Percentiles rank a stretch among this genome's conserved stretches.
Conservation (phyloP, 1,284 basidiomycete genomes). For the Irpex sp. region DNA sequence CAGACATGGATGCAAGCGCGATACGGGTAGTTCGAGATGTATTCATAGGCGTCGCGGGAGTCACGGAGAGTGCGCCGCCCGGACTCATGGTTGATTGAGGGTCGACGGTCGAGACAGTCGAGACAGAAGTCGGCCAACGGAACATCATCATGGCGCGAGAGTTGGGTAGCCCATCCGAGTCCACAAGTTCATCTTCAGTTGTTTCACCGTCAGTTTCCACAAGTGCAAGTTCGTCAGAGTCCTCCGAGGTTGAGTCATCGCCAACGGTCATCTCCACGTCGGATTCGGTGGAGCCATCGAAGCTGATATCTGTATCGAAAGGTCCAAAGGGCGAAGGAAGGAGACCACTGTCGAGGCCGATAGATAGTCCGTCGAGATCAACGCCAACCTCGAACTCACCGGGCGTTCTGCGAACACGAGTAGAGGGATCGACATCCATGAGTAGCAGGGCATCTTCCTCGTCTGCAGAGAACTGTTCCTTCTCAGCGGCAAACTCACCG, state of each 20-base stretch:
- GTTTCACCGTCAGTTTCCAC: constrained; percentile 31
- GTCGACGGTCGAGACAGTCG: constrained; percentile 49
- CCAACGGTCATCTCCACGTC: constrained; percentile 27
- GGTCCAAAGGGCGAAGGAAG: constrained; percentile 16
- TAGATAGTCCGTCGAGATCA: constrained; percentile 24
- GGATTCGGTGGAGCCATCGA: constrained; percentile 16
- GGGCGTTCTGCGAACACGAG: constrained; percentile 23
- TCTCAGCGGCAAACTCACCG: constrained; percentile 29
- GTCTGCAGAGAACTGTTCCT: constrained; percentile 26
- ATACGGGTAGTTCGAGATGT: constrained; percentile 26
- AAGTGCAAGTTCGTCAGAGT: constrained; percentile 32
- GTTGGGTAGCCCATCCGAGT: constrained; percentile 66
- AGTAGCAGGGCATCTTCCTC: constrained; percentile 27
- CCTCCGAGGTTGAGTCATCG: constrained; percentile 19
- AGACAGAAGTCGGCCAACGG: constrained; percentile 54
- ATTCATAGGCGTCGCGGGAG: constrained; percentile 2
- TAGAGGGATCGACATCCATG: constrained; percentile 28
- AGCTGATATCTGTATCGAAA: constrained; percentile 16
- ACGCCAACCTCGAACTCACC: constrained; percentile 28
- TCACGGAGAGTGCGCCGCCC: constrained; percentile 22
- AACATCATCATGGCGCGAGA: constrained; percentile 70
- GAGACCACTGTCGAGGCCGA: constrained; percentile 26
- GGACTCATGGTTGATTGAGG: constrained; percentile 69
- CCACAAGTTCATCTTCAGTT: constrained; percentile 72
- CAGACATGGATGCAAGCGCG: constrained; percentile 27